A percentile compares a stretch with the other conserved stretches of the same genome.
These are phyloP conservation scores for Globisporangium orthogonon DNA, from an alignment of 352 stramenopile genomes.

Conservation along the genomic window DNA sequence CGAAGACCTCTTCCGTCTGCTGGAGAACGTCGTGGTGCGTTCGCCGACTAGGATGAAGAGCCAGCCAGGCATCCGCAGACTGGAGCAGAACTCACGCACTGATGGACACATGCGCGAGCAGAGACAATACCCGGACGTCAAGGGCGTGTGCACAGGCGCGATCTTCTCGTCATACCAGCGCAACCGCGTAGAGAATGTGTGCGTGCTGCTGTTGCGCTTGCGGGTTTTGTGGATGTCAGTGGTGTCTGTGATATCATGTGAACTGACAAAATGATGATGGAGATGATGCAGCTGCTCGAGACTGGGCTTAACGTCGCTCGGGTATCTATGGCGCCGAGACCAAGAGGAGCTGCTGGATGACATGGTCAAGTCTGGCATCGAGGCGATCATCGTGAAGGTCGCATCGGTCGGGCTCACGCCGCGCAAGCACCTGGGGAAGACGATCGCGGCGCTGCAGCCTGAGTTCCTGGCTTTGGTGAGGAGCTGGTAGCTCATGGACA, in stretches of 20 bases:
- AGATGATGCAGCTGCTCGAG: conserved; percentile 68
- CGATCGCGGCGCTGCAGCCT: conserved; percentile 80
- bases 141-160: conserved; percentile 94
- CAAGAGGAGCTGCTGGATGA: conserved; percentile 91
- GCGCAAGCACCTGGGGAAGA: conserved; percentile 78
- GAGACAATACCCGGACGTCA: conserved; percentile 75
- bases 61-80: not conserved
- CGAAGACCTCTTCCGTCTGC: conserved; percentile 94
- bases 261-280: not conserved
- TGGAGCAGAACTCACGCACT: not conserved
- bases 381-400: conserved; percentile 96
- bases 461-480: conserved; percentile 88
- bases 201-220: conserved; percentile 12
- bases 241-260: not conserved
- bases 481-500: not conserved
- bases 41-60: not conserved
- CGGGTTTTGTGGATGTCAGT: conserved; percentile 9
- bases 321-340: conserved; percentile 94
- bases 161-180: conserved; percentile 99
- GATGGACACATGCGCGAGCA: conserved; percentile 2
- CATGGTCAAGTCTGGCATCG: conserved; percentile 92
- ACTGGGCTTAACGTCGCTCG: conserved; percentile 92
- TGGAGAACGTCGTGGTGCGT: conserved; percentile 78
- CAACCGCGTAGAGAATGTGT: conserved; percentile 96
- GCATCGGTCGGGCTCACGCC: conserved; percentile 90